Evolutionary conservation across 2,329 filamentous ascomycete genomes (phyloP).

Genomic region (Daldinia eschscholtzii): DNA sequence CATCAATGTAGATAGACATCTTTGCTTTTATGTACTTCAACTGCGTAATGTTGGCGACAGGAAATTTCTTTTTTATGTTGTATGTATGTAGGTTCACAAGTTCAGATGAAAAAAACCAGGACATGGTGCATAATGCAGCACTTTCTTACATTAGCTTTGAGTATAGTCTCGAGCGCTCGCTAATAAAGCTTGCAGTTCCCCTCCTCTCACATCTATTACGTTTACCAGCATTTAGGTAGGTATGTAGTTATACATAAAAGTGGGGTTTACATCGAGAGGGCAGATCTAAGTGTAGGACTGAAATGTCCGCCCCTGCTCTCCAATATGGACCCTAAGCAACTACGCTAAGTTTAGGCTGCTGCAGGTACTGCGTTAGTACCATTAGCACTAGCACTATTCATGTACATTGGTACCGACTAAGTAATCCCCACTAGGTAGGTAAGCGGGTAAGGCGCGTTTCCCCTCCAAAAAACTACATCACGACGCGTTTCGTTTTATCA

Average conservation of each 20-base stretch:
- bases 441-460: slow-evolving; percentile 33
- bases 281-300: slow-evolving; percentile 14
- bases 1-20: not conserved
- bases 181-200: slow-evolving; percentile 7
- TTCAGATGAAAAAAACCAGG: not conserved
- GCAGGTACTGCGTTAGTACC: slow-evolving; percentile 25
- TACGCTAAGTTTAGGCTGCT: slow-evolving; percentile 24
- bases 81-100: not conserved
- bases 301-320: not conserved
- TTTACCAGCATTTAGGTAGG: slow-evolving; percentile 2
- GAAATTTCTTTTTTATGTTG: slow-evolving; percentile 2
- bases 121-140: not conserved
- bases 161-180: not conserved
- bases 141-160: not conserved
- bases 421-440: no score
- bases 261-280: slow-evolving; percentile 3
- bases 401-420: no score
- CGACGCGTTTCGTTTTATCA: slow-evolving; percentile 36
- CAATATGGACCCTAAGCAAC: not conserved
- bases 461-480: slow-evolving; percentile 27
- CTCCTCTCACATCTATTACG: slow-evolving; percentile 8
- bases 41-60: not conserved
- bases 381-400: no score
- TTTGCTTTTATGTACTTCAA: not conserved
- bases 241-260: slow-evolving; percentile 14